Conservation (phyloP, 2,329 filamentous ascomycete species). For the Huntiella moniliformis region DNA sequence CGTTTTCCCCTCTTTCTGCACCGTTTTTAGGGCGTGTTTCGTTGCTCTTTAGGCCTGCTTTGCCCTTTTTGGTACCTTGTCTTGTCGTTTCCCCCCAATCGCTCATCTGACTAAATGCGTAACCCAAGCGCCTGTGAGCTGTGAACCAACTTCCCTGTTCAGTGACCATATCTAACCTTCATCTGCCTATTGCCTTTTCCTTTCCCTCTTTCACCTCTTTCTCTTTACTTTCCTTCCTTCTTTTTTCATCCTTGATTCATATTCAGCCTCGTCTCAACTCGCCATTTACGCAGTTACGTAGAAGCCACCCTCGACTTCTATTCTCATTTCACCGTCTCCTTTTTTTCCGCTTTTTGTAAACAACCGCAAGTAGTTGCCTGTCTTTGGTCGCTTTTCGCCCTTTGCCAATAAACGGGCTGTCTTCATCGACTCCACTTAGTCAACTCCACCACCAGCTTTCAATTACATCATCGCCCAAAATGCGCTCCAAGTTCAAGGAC, state of each 20-base stretch:
- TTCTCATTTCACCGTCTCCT: no score
- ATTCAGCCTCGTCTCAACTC: background rate
- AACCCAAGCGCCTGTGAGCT: background rate
- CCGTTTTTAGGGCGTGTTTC: no score
- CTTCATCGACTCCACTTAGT: background rate
- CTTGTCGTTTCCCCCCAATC: background rate
- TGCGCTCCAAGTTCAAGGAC: conserved; percentile 99
- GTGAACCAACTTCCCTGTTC: background rate
- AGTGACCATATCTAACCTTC: background rate
- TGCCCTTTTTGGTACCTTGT: background rate
- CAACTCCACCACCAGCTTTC: background rate
- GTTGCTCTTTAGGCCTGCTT: background rate
- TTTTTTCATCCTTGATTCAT: background rate
- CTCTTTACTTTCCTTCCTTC: background rate
- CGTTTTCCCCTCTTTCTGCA: no score
- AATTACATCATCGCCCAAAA: conserved; percentile 31
- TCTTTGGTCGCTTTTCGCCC: no score
- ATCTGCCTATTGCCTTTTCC: background rate
- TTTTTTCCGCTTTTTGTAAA: no score
- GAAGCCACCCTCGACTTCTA: no score
- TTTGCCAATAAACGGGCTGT: no score
- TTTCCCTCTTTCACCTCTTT: conserved; percentile 2
- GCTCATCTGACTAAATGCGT: background rate
- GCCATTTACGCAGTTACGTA: background rate
- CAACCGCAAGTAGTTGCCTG: background rate